Evolutionary conservation across 805 yeast genomes (phyloP).

Genomic region (Pichia cephalocereana): DNA sequence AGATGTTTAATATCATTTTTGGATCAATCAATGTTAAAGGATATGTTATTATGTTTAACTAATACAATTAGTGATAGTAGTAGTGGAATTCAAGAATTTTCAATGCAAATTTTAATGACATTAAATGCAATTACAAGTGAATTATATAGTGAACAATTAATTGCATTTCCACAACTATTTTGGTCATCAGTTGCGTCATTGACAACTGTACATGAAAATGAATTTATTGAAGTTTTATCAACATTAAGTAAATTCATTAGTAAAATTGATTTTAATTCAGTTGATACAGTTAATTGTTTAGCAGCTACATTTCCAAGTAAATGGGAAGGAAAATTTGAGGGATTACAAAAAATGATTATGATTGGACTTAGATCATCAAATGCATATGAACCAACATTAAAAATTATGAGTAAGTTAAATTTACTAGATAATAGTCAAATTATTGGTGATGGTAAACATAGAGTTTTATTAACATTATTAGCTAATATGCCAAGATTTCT

Average conservation of each 20-base stretch:
- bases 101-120: constrained; percentile 96
- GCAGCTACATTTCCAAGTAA: constrained; percentile 84
- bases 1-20: constrained; percentile 72
- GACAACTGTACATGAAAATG: constrained; percentile 85
- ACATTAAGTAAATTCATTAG: constrained; percentile 75
- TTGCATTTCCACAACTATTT: constrained; percentile 85
- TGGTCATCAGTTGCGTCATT: constrained; percentile 94
- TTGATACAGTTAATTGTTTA: constrained; percentile 75
- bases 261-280: constrained; percentile 78
- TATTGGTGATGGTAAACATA: constrained; percentile 59
- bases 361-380: constrained; percentile 77
- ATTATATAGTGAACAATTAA: constrained; percentile 64
- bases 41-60: constrained; percentile 86
- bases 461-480: constrained; percentile 64
- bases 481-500: constrained; percentile 79
- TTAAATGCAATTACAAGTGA: constrained; percentile 87
- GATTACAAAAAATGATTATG: constrained; percentile 70
- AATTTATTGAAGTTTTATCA: constrained; percentile 79
- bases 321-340: constrained; percentile 94
- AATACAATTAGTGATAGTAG: constrained; percentile 89
- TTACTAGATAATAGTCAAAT: constrained; percentile 61
- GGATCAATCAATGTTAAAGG: constrained; percentile 83
- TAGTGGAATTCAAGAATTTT: constrained; percentile 87
- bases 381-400: constrained; percentile 69
- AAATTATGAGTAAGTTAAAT: constrained; percentile 64